Base-by-base conservation (phyloP, 164 flowering plant genomes). In the Aristolochia fimbriata region DNA sequence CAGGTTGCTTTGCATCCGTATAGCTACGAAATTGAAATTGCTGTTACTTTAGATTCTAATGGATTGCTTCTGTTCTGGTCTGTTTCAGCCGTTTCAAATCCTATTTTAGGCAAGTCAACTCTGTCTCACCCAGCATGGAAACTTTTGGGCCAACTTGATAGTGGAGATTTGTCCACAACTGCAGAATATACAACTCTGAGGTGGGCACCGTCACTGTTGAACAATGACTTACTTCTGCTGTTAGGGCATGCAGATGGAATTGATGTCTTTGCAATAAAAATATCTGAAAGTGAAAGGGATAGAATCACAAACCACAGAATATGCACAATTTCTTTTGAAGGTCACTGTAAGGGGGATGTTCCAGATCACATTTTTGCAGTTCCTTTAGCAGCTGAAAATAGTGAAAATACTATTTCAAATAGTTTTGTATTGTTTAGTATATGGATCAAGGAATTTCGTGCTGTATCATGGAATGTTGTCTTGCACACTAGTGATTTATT, bases 51-150 rank as follows among this genome's bases (percentile, higher is more conserved):
- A 74, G 97, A 94, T 79, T 78, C 83, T 51, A 74, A 79, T 70
- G 97, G 99, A 2, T 50, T 73, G 68, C 70, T 91, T 66, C 57
- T 91, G 20, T 76, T 94, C 62, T 94, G 99, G 99, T 84, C 82
- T 9, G 49, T 78, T 53, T 77, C 93, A 55, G 67, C 69, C 27
- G 59, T 63, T 69, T 76, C 78, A 52, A 76, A 63, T 70, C 62
- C 73, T 65, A 72, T 64, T 62, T 41, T 66, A 31, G 81, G 78
- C 62, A 61, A 60, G 62, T 74, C 93, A 57, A 68, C 70, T 6
- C 57, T 82, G 62, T 71, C 25, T 71, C 66, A 69, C 63, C 82
- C 91, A 47, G 56, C 81, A 11, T 88, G 91, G 84, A 77, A 77
- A 65, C 68, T 71, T 49, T 63, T 71, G 65, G 96, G 96, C 58